These are phyloP conservation scores for Aspergillus sojae DNA, from an alignment of 2,329 filamentous ascomycete genomes.

Conservation along the genomic window DNA sequence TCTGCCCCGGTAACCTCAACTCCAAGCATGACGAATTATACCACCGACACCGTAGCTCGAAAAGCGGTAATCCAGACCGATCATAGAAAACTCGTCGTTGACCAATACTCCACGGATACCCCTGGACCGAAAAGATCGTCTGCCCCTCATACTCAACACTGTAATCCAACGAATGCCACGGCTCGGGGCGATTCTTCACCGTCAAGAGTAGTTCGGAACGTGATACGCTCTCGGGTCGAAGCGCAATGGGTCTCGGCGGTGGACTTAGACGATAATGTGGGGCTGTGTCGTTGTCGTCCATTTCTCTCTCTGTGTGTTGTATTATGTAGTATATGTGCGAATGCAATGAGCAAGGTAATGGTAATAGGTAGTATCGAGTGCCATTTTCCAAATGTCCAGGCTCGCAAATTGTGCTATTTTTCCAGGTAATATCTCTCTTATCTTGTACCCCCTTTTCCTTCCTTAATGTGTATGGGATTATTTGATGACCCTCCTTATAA, in stretches of 20 bases:
- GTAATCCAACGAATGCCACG: constrained; percentile 24
- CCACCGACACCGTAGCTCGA: constrained; percentile 20
- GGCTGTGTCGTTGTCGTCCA: background rate
- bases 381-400: background rate
- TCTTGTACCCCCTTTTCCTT: background rate
- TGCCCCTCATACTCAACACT: constrained; percentile 11
- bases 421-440: background rate
- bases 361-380: background rate
- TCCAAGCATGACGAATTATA: constrained; percentile 19
- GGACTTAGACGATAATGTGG: background rate
- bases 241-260: constrained; percentile 16
- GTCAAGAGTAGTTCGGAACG: constrained; percentile 10
- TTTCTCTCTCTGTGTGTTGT: background rate
- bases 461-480: background rate
- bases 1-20: constrained; percentile 16
- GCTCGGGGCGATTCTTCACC: constrained; percentile 18
- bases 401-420: too few relatives aligned
- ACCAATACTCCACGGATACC: constrained; percentile 18
- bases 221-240: constrained; percentile 18
- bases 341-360: background rate
- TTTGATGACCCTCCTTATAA: background rate
- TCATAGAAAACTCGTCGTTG: constrained; percentile 21
- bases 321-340: background rate
- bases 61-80: constrained; percentile 20
- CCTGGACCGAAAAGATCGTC: constrained; percentile 16